Evolutionary conservation across 2,329 filamentous ascomycete genomes (phyloP).

Genomic region (Paraphaeosphaeria sporulosa): DNA sequence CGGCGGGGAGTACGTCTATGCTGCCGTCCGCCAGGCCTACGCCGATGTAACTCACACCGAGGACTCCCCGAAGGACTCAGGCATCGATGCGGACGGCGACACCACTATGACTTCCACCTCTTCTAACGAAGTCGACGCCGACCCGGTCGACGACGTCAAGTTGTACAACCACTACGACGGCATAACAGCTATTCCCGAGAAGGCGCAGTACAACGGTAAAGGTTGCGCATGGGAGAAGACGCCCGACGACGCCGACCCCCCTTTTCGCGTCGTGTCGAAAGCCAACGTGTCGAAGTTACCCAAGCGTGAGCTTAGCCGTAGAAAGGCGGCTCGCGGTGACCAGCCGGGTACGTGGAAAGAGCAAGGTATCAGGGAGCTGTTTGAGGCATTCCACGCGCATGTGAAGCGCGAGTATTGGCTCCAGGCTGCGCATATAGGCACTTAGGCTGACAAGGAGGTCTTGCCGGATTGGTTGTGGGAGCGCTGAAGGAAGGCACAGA

Average conservation of each 20-base stretch:
- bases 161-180: background rate
- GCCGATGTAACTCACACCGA: background rate
- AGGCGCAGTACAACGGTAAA: constrained; percentile 5
- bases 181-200: background rate
- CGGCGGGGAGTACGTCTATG: constrained; percentile 8
- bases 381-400: background rate
- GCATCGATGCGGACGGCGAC: background rate
- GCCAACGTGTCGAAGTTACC: background rate
- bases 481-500: background rate
- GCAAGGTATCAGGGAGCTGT: background rate
- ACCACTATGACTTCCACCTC: background rate
- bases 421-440: background rate
- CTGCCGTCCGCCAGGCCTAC: background rate
- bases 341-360: background rate
- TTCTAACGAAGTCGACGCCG: background rate
- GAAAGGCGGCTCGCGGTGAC: background rate
- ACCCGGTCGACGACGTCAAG: background rate
- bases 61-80: background rate
- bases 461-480: background rate
- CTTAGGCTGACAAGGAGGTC: background rate
- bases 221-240: constrained; percentile 7
- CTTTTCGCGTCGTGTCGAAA: background rate
- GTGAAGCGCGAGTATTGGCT: constrained; percentile 5
- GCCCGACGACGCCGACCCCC: background rate
- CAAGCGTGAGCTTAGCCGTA: background rate